phyloP scores from a whole-genome alignment of 345 rosid species.

The Euphorbia tirucalli region DNA sequence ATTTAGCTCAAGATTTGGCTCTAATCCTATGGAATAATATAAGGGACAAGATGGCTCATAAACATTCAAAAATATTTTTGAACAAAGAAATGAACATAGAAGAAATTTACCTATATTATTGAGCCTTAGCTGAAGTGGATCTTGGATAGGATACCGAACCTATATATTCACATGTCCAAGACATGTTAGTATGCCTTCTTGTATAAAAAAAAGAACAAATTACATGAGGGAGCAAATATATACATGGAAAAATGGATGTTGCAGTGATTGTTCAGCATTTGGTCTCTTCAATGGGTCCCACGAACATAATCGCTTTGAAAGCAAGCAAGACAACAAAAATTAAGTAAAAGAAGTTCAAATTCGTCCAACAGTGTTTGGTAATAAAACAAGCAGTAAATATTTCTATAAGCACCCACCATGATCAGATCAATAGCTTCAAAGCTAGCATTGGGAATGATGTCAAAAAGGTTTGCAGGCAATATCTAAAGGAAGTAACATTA shows the following conservation, averaged over 20 bases:
- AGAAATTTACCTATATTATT: constrained; percentile 59
- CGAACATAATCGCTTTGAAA: constrained; percentile 64
- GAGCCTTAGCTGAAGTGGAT: constrained; percentile 74
- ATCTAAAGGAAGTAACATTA: constrained; percentile 39
- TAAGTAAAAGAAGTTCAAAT: not conserved
- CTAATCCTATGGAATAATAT: constrained; percentile 42
- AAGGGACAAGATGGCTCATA: constrained; percentile 9
- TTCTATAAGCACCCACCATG: constrained; percentile 44
- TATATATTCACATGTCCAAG: constrained; percentile 48
- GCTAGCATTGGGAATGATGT: constrained; percentile 73
- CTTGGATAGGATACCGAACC: constrained; percentile 65
- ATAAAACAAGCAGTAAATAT: not conserved
- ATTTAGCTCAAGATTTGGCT: constrained; percentile 91
- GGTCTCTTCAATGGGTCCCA: constrained; percentile 93
- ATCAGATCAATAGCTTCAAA: constrained; percentile 81
- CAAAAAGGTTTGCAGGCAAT: constrained; percentile 55
- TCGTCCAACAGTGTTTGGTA: not conserved
- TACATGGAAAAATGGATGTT: constrained; percentile 94
- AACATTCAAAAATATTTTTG: not conserved
- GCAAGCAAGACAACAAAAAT: constrained; percentile 17
- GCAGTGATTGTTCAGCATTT: constrained; percentile 80
- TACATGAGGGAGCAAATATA: constrained; percentile 16
- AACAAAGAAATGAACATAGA: constrained; percentile 7
- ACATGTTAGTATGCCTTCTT: constrained; percentile 26
- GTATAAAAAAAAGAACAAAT: constrained; percentile 10